Conservation (phyloP, 192 early-diverging fungal genomes). For the Backusella sp. region DNA sequence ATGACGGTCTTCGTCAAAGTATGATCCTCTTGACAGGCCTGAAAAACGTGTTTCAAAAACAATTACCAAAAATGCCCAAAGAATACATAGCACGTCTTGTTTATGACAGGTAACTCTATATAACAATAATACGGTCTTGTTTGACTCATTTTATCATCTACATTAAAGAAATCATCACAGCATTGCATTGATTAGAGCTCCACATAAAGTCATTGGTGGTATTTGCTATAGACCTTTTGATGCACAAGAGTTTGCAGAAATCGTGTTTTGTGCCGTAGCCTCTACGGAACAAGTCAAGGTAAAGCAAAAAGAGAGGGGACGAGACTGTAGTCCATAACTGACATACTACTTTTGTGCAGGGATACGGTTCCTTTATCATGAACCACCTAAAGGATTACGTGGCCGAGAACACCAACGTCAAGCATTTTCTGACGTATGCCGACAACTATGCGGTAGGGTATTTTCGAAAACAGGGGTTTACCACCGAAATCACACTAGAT, state of each 20-base stretch:
- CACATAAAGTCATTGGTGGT: conserved; percentile 82
- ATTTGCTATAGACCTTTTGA: conserved; percentile 92
- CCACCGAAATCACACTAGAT: conserved; percentile 94
- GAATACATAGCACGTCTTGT: conserved; percentile 97
- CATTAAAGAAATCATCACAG: conserved; percentile 74
- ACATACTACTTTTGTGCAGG: conserved; percentile 44
- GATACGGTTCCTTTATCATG: conserved; percentile 94
- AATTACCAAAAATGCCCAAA: conserved; percentile 98
- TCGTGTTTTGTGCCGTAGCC: conserved; percentile 95
- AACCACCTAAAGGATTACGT: conserved; percentile 95
- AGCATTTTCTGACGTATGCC: conserved; percentile 95
- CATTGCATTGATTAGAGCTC: conserved; percentile 73
- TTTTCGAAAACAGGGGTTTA: conserved; percentile 99
- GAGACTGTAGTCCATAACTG: too few relatives aligned
- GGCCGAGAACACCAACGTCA: conserved; percentile 59
- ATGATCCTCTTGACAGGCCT: conserved; percentile 91
- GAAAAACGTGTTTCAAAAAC: conserved; percentile 95
- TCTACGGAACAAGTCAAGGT: conserved; percentile 90
- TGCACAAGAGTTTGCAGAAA: conserved; percentile 89
- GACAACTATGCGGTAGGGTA: conserved; percentile 99
- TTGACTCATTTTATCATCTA: not conserved
- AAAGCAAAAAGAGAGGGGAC: conserved; percentile 15
- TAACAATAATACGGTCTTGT: too few relatives aligned
- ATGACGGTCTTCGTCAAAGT: conserved; percentile 75
- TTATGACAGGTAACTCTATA: conserved; percentile 69